These are phyloP conservation scores for Lactarius akahatsu DNA, from an alignment of 768 basidiomycete genomes.

Conservation along the genomic window DNA sequence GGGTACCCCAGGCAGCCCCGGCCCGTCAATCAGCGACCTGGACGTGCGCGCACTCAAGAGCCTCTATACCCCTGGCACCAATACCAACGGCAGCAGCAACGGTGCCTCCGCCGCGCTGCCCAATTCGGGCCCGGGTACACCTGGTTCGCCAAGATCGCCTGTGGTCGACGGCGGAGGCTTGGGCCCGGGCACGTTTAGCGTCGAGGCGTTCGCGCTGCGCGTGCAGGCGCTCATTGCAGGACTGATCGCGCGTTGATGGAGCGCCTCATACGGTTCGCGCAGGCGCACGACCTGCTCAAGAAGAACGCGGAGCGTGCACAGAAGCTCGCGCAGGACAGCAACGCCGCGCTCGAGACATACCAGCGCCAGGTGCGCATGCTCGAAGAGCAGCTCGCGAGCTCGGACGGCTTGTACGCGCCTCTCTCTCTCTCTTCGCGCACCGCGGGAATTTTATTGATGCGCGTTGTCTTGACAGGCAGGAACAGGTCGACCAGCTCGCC, in stretches of 20 bases:
- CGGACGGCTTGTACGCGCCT: conserved; percentile 51
- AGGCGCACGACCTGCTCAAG: conserved; percentile 88
- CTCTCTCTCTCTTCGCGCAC: not conserved
- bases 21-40: conserved; percentile 71
- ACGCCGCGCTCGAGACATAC: conserved; percentile 81
- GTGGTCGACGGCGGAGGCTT: conserved; percentile 14
- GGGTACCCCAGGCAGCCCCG: conserved; percentile 38
- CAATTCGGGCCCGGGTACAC: conserved; percentile 26
- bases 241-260: conserved; percentile 82
- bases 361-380: conserved; percentile 82
- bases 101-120: not conserved
- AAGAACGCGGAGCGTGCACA: conserved; percentile 90
- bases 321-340: conserved; percentile 84
- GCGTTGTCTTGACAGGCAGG: conserved; percentile 48
- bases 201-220: conserved; percentile 74
- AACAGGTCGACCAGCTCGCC: conserved; percentile 63
- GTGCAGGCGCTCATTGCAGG: conserved; percentile 82
- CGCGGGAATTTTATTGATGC: conserved; percentile 17
- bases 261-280: conserved; percentile 78
- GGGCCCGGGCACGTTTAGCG: conserved; percentile 50
- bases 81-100: not conserved
- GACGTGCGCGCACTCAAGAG: conserved; percentile 85
- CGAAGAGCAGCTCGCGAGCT: conserved; percentile 65
- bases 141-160: conserved; percentile 22
- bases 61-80: conserved; percentile 54